Percentiles rank a stretch among this genome's conserved stretches.
Conservation (phyloP, 768 basidiomycete genomes). For the Phylloporus sp. region DNA sequence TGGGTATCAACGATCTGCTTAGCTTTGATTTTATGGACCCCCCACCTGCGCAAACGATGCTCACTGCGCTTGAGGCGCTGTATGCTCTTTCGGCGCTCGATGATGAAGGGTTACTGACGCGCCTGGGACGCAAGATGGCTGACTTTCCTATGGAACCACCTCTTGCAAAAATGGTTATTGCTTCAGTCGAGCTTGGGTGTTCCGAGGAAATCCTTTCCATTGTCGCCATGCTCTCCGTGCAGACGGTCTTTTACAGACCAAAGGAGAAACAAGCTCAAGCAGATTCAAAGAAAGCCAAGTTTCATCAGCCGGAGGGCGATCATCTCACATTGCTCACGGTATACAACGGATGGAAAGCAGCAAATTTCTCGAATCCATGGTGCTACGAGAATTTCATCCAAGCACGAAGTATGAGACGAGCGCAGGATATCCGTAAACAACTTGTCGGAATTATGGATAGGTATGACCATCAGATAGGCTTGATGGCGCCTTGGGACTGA, state of each 20-base stretch:
- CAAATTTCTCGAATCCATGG: slow-evolving; percentile 97
- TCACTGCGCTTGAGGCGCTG: slow-evolving; percentile 90
- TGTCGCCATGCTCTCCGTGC: slow-evolving; percentile 96
- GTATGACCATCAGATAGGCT: slow-evolving; percentile 38
- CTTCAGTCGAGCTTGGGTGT: slow-evolving; percentile 94
- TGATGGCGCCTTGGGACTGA: slow-evolving; percentile 1
- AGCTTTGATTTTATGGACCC: slow-evolving; percentile 99
- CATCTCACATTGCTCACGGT: slow-evolving; percentile 89
- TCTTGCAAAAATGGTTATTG: slow-evolving; percentile 95
- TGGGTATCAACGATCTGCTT: slow-evolving; percentile 97
- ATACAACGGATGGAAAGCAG: slow-evolving; percentile 97
- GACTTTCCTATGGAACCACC: slow-evolving; percentile 99
- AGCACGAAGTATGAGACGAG: slow-evolving; percentile 92
- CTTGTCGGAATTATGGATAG: slow-evolving; percentile 98
- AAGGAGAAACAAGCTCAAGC: slow-evolving; percentile 99
- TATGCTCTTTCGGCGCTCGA: slow-evolving; percentile 96
- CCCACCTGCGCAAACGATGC: slow-evolving; percentile 93
- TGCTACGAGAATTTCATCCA: slow-evolving; percentile 99
- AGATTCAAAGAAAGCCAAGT: slow-evolving; percentile 99
- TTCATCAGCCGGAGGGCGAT: slow-evolving; percentile 98
- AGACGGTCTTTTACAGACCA: slow-evolving; percentile 96
- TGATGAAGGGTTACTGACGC: slow-evolving; percentile 92
- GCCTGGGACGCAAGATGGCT: slow-evolving; percentile 97
- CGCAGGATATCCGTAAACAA: slow-evolving; percentile 97
- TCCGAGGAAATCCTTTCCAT: slow-evolving; percentile 97